Percentiles rank a stretch among this genome's conserved stretches.
These are phyloP conservation scores for Kurtzmaniella quercitrusa DNA, from an alignment of 1,139 yeast species.

Conservation along the genomic window DNA sequence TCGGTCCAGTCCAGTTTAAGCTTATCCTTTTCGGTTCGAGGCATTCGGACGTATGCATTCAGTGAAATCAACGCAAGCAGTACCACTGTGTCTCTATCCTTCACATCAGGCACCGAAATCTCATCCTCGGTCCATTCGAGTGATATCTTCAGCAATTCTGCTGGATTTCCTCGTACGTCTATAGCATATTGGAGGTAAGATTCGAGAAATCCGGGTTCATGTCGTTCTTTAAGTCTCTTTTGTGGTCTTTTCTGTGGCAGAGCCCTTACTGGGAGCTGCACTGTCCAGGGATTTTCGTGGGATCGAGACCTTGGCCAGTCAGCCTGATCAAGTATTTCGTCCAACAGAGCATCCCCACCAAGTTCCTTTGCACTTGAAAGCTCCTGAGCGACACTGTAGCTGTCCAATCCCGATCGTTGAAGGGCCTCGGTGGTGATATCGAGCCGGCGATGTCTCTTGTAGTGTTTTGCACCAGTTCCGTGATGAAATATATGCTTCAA, in stretches of 20 bases:
- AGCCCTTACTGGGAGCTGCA: conserved; percentile 25
- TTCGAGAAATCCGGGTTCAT: conserved; percentile 61
- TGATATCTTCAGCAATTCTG: conserved; percentile 34
- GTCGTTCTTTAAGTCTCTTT: conserved; percentile 52
- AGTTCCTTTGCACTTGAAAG: background rate
- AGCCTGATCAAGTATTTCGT: conserved; percentile 21
- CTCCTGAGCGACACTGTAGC: conserved; percentile 3
- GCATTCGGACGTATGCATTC: conserved; percentile 82
- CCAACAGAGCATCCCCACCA: conserved; percentile 3
- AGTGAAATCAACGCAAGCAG: conserved; percentile 83
- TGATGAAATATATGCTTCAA: conserved; percentile 51
- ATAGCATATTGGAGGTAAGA: conserved; percentile 60
- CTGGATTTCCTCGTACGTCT: conserved; percentile 39
- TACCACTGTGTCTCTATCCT: conserved; percentile 69
- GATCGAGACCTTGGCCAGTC: conserved; percentile 40
- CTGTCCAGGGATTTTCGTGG: conserved; percentile 42
- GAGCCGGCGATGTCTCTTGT: conserved; percentile 37
- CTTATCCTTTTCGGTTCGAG: conserved; percentile 57
- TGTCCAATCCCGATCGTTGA: conserved; percentile 14
- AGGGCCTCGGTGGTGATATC: conserved; percentile 44
- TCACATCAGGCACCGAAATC: conserved; percentile 64
- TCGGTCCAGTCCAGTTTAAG: conserved; percentile 75
- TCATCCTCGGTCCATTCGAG: conserved; percentile 55
- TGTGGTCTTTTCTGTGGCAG: conserved; percentile 19
- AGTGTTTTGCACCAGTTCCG: conserved; percentile 36